Conservation (phyloP, 257 asterid genomes). For the Solanum paucissectum region DNA sequence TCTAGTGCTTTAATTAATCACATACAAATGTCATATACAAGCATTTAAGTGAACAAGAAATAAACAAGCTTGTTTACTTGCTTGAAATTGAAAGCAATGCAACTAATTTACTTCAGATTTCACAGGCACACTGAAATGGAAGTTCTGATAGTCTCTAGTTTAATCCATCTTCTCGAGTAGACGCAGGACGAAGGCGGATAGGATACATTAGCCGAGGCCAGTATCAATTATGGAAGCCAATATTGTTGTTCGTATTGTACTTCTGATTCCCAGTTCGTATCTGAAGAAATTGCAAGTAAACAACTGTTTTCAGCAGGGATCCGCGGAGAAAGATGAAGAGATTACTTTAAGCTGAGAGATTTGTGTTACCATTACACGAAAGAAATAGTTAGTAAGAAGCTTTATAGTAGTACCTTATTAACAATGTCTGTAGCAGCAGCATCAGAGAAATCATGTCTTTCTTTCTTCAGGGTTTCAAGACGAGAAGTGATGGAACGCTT, state of each 20-base stretch:
- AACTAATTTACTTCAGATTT: background rate
- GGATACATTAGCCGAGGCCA: background rate
- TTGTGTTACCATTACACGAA: background rate
- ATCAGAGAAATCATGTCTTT: constrained; percentile 29
- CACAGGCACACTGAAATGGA: background rate
- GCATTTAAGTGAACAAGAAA: background rate
- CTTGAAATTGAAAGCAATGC: background rate
- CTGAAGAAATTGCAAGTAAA: constrained; percentile 21
- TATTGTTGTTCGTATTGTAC: constrained; percentile 9
- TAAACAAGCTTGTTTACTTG: background rate
- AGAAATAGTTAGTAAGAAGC: background rate
- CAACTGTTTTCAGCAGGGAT: background rate
- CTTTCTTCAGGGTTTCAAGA: constrained; percentile 50
- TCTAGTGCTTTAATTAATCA: background rate
- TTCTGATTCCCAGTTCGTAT: constrained; percentile 18
- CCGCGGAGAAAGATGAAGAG: background rate
- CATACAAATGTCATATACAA: background rate
- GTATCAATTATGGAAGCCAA: background rate
- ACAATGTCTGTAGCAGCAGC: constrained; percentile 31
- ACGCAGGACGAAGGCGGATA: background rate
- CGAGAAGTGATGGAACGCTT: constrained; percentile 32
- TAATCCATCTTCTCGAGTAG: background rate
- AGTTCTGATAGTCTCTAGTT: background rate
- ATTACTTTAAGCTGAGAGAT: background rate
- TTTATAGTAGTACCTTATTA: constrained; percentile 31